A percentile compares a stretch with the other conserved stretches of the same genome.
phyloP scores from a whole-genome alignment of 371 early-diverging fungal genomes.

The Chytridiales sp. region DNA sequence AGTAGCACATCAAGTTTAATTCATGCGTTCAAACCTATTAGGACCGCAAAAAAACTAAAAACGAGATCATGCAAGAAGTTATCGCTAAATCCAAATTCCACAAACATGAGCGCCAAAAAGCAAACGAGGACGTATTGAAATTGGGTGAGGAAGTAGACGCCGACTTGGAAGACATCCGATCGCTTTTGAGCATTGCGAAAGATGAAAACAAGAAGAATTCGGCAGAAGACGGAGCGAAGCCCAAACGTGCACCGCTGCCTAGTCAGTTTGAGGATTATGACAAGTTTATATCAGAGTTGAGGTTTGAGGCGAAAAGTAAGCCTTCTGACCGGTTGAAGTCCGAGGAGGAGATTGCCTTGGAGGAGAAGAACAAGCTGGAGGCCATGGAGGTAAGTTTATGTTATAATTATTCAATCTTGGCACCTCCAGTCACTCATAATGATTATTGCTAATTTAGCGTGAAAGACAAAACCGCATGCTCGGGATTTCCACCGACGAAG shows the following conservation, averaged over 20 bases:
- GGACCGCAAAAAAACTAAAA: slow-evolving; percentile 71
- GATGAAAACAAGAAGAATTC: not conserved
- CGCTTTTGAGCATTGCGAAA: slow-evolving; percentile 49
- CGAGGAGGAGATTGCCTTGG: slow-evolving; percentile 87
- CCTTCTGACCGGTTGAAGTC: slow-evolving; percentile 92
- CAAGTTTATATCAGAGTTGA: slow-evolving; percentile 71
- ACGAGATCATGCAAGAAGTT: slow-evolving; percentile 94
- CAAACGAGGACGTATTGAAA: slow-evolving; percentile 77
- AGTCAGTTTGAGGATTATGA: slow-evolving; percentile 67
- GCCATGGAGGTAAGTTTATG: slow-evolving; percentile 62
- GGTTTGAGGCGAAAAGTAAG: slow-evolving; percentile 77
- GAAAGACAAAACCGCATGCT: slow-evolving; percentile 83
- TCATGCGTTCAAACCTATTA: slow-evolving; percentile 3
- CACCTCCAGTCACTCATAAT: not conserved
- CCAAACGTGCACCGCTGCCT: slow-evolving; percentile 7
- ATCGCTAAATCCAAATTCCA: slow-evolving; percentile 94
- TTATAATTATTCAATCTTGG: not conserved
- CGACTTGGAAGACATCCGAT: slow-evolving; percentile 79
- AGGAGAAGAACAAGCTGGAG: slow-evolving; percentile 79
- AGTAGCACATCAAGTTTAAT: slow-evolving; percentile 18
- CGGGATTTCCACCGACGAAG: slow-evolving; percentile 51
- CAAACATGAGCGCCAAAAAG: slow-evolving; percentile 84
- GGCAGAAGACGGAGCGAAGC: not conserved
- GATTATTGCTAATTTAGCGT: not conserved
- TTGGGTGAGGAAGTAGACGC: slow-evolving; percentile 81